phyloP scores from a whole-genome alignment of 169 alveolate genomes.

The Theileria orientalis region DNA sequence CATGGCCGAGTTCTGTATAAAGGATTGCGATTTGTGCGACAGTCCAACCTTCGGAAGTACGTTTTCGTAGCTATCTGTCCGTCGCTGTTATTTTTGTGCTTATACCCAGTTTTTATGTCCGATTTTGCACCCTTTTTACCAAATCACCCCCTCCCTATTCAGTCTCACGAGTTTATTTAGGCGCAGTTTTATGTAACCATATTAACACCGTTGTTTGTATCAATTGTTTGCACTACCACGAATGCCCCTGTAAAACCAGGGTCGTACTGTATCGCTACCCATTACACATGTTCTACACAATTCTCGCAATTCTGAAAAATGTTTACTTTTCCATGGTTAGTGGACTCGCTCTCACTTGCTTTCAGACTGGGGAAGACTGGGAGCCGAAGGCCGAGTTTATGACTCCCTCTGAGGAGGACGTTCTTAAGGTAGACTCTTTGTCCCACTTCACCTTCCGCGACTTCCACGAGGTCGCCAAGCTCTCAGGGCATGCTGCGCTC shows the following conservation, averaged over 20 bases:
- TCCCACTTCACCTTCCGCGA: neutral
- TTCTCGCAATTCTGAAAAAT: conserved; percentile 13
- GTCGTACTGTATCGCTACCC: conserved; percentile 59
- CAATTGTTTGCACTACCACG: conserved; percentile 39
- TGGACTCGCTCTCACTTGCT: neutral
- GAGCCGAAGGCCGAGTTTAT: neutral
- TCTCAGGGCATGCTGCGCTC: neutral
- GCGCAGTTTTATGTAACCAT: conserved; percentile 42
- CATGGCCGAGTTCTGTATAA: conserved; percentile 27
- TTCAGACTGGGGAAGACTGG: conserved; percentile 10
- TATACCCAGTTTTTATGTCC: too few relatives aligned
- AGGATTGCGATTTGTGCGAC: conserved; percentile 67
- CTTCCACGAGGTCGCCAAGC: neutral
- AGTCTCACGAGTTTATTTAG: too few relatives aligned
- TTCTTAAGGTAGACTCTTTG: neutral
- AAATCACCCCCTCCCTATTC: too few relatives aligned
- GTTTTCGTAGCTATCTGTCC: neutral
- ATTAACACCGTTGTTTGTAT: conserved; percentile 47
- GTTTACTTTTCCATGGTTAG: conserved; percentile 11
- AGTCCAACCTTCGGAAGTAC: conserved; percentile 57
- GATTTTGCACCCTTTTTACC: too few relatives aligned
- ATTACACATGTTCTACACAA: conserved; percentile 24
- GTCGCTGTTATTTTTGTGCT: too few relatives aligned
- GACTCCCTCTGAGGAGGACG: neutral
- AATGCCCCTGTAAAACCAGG: conserved; percentile 46